phyloP scores from a whole-genome alignment of 805 yeast species.

The Ogataea pignaliae region DNA sequence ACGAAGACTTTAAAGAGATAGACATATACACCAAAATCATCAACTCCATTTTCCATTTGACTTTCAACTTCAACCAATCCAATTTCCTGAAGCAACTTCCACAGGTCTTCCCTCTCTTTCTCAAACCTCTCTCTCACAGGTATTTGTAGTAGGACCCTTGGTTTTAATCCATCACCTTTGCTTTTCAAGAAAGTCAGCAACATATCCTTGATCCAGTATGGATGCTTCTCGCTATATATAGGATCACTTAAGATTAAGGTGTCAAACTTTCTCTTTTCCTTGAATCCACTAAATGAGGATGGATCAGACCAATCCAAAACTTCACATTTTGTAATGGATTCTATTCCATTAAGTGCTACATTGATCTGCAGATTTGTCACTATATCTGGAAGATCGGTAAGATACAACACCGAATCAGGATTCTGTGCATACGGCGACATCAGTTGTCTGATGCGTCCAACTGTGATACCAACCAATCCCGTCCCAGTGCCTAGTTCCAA shows the following conservation, averaged over 20 bases:
- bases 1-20: slow-evolving; percentile 45
- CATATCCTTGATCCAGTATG: slow-evolving; percentile 63
- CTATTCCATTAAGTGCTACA: slow-evolving; percentile 44
- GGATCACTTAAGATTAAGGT: slow-evolving; percentile 83
- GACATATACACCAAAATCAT: slow-evolving; percentile 76
- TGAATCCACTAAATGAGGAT: slow-evolving; percentile 17
- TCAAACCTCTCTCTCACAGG: slow-evolving; percentile 71
- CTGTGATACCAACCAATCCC: slow-evolving; percentile 79
- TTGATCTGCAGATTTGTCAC: slow-evolving; percentile 63
- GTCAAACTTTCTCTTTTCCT: slow-evolving; percentile 35
- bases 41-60: slow-evolving; percentile 60
- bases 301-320: slow-evolving; percentile 82
- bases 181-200: slow-evolving; percentile 41
- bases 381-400: slow-evolving; percentile 78
- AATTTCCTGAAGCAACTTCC: slow-evolving; percentile 43
- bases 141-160: slow-evolving; percentile 59
- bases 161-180: background rate
- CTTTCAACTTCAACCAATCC: slow-evolving; percentile 34
- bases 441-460: slow-evolving; percentile 30
- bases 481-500: slow-evolving; percentile 95
- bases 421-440: slow-evolving; percentile 39
- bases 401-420: slow-evolving; percentile 33
- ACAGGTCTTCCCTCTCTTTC: slow-evolving; percentile 55
- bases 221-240: slow-evolving; percentile 79
- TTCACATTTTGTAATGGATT: slow-evolving; percentile 18